Evolutionary conservation across 768 basidiomycete genomes (phyloP).

Genomic region (Cystobasidium onofrii): DNA sequence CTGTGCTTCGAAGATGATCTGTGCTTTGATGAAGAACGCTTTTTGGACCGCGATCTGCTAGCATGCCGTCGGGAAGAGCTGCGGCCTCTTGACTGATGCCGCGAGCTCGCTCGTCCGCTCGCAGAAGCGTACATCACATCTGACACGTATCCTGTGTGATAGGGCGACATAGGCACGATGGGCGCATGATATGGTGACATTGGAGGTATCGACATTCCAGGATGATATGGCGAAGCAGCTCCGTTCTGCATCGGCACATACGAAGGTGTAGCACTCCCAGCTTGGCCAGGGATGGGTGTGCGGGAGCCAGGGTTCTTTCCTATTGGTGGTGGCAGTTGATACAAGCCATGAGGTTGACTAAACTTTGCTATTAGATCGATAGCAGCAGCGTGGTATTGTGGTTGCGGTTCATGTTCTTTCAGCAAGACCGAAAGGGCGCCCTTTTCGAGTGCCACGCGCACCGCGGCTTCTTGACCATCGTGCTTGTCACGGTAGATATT

Average conservation of each 20-base stretch:
- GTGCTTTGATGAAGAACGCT: not conserved
- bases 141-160: not conserved
- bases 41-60: not conserved
- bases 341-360: not conserved
- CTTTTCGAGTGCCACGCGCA: not conserved
- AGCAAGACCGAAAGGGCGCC: constrained; percentile 9
- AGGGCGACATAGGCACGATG: not conserved
- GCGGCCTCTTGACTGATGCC: not conserved
- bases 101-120: not conserved
- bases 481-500: not conserved
- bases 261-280: not conserved
- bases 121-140: not conserved
- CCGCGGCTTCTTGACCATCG: constrained; percentile 4
- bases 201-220: not conserved
- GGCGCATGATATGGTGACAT: not conserved
- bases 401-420: not conserved
- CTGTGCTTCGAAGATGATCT: not conserved
- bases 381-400: not conserved
- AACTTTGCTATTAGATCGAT: constrained; percentile 1
- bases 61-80: not conserved
- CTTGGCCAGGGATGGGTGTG: not conserved
- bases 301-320: not conserved
- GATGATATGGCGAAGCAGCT: not conserved
- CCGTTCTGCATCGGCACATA: not conserved
- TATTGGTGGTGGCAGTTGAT: not conserved